Conservation (phyloP, 1,139 yeast species). For the Meyerozyma smithsonii region DNA sequence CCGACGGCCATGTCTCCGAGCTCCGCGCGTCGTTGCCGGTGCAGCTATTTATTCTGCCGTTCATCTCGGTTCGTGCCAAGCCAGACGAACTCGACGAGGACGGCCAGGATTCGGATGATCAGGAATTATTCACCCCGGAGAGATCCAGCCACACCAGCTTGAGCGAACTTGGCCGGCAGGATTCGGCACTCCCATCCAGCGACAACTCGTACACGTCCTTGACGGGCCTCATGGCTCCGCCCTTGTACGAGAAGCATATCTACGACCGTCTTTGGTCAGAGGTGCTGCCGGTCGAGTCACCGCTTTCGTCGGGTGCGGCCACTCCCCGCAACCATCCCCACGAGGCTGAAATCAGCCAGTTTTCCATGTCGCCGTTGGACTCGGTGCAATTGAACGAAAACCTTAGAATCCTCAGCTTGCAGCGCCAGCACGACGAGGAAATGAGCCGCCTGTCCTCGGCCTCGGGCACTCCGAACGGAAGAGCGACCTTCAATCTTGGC, state of each 20-base stretch:
- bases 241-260: slow-evolving; percentile 78
- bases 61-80: slow-evolving; percentile 63
- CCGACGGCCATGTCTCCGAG: slow-evolving; percentile 75
- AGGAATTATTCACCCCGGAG: slow-evolving; percentile 29
- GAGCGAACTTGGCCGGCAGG: slow-evolving; percentile 16
- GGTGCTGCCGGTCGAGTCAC: slow-evolving; percentile 54
- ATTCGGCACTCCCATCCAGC: slow-evolving; percentile 19
- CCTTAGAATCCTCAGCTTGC: slow-evolving; percentile 48
- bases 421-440: slow-evolving; percentile 34
- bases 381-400: slow-evolving; percentile 47
- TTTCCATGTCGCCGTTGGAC: slow-evolving; percentile 41
- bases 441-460: slow-evolving; percentile 8
- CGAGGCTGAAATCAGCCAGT: slow-evolving; percentile 13
- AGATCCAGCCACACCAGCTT: slow-evolving; percentile 27
- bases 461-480: slow-evolving; percentile 11
- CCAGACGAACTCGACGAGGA: slow-evolving; percentile 20
- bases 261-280: slow-evolving; percentile 85
- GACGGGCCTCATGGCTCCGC: slow-evolving; percentile 72
- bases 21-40: slow-evolving; percentile 72
- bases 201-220: slow-evolving; percentile 30
- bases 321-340: slow-evolving; percentile 34
- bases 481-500: slow-evolving; percentile 44
- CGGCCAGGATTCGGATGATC: slow-evolving; percentile 22
- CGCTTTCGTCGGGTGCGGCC: slow-evolving; percentile 47
- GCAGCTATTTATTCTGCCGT: slow-evolving; percentile 70